phyloP scores from a whole-genome alignment of 208 protist genomes.

The Strigomonas culicis region DNA sequence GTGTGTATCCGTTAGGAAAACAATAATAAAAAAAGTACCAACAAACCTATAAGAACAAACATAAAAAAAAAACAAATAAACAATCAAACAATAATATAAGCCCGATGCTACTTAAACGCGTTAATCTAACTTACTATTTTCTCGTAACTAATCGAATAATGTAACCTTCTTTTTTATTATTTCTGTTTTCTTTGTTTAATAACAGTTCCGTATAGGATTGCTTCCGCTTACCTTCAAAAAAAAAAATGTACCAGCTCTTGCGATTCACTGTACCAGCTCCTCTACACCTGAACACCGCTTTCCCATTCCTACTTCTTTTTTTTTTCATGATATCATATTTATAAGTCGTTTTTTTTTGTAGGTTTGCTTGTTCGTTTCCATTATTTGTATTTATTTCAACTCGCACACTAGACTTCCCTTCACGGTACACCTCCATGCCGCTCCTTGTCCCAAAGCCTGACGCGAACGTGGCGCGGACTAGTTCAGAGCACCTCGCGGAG shows the following conservation, averaged over 20 bases:
- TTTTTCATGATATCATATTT: neutral
- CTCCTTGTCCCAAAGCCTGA: slow-evolving; percentile 13
- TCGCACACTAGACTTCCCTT: neutral
- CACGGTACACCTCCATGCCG: slow-evolving; percentile 12
- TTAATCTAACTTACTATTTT: too few relatives aligned
- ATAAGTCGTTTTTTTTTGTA: neutral
- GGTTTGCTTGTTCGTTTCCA: neutral
- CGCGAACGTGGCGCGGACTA: slow-evolving; percentile 11
- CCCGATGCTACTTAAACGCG: too few relatives aligned
- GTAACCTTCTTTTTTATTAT: neutral
- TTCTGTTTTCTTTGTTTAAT: neutral
- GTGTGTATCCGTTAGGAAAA: neutral
- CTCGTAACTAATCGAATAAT: neutral
- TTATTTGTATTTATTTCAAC: neutral
- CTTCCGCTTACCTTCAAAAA: too few relatives aligned
- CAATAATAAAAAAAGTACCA: neutral
- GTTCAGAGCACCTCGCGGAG: slow-evolving; percentile 42
- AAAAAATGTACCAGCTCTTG: too few relatives aligned
- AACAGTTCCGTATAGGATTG: too few relatives aligned
- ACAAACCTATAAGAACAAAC: slow-evolving; percentile 2
- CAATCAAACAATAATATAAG: slow-evolving; percentile 7
- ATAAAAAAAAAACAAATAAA: neutral
- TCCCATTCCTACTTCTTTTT: neutral
- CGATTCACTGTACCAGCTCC: too few relatives aligned
- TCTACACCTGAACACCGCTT: neutral